These are phyloP conservation scores for Calamus simplicifolius DNA, from an alignment of 176 grass and related monocot genomes.

Conservation along the genomic window DNA sequence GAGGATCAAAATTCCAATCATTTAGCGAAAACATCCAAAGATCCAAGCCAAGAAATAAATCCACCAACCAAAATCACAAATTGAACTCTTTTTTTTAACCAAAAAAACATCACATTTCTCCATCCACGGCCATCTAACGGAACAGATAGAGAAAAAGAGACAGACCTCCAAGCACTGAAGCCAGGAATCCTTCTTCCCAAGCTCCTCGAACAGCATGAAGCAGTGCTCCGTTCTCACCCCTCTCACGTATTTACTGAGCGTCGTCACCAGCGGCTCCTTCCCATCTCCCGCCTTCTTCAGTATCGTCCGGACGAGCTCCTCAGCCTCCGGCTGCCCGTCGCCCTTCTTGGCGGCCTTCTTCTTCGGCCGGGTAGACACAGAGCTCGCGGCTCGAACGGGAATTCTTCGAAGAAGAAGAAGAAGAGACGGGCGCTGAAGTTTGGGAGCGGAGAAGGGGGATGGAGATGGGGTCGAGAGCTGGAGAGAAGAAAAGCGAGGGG, in stretches of 20 bases:
- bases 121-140: too few relatives aligned
- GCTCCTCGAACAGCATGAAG: conserved; percentile 92
- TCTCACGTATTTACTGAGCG: conserved; percentile 72
- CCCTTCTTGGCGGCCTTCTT: conserved; percentile 7
- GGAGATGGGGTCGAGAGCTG: too few relatives aligned
- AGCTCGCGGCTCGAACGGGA: conserved; percentile 5
- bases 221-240: conserved; percentile 77
- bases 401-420: conserved; percentile 6
- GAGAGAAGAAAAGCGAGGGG: too few relatives aligned
- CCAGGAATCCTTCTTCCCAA: conserved; percentile 78
- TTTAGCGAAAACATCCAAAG: too few relatives aligned
- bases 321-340: conserved; percentile 30
- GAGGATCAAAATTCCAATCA: too few relatives aligned
- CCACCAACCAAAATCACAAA: too few relatives aligned
- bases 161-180: conserved; percentile 88
- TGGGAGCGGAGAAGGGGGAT: not conserved
- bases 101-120: too few relatives aligned
- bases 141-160: too few relatives aligned
- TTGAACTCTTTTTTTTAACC: too few relatives aligned
- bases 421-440: not conserved
- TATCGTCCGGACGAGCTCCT: conserved; percentile 52
- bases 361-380: conserved; percentile 8
- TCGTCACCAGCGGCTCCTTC: conserved; percentile 61
- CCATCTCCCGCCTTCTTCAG: conserved; percentile 44
- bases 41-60: too few relatives aligned